Conservation (phyloP, 176 grass and related monocot species). For the Raddia distichophylla region DNA sequence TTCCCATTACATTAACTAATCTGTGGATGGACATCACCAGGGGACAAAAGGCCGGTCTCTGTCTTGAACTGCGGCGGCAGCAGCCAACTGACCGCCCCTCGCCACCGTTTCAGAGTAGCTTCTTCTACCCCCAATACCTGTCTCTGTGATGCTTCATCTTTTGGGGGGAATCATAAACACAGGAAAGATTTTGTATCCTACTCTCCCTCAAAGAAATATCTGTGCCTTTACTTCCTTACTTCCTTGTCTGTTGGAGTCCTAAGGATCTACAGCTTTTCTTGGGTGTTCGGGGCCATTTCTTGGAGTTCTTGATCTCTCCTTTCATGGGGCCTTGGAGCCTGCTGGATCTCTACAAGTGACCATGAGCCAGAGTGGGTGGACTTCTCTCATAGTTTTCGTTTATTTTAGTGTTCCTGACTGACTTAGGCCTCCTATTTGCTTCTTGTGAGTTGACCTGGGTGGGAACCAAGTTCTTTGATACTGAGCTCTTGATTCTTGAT, state of each 20-base stretch:
- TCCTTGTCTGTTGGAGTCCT: slow-evolving; percentile 1
- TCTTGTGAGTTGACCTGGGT: slow-evolving; percentile 41
- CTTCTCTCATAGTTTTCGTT: background rate
- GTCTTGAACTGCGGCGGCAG: slow-evolving; percentile 29
- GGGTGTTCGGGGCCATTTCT: slow-evolving; percentile 18
- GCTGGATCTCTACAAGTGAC: slow-evolving; percentile 58
- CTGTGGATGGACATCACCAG: background rate
- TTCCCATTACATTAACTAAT: background rate
- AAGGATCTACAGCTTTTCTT: slow-evolving; percentile 8
- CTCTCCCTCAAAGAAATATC: background rate
- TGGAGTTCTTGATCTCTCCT: slow-evolving; percentile 18
- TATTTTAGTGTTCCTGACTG: slow-evolving; percentile 30
- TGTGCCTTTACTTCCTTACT: background rate
- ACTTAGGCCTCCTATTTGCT: background rate
- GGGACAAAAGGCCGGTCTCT: slow-evolving; percentile 24
- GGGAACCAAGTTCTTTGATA: slow-evolving; percentile 27
- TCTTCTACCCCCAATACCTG: background rate
- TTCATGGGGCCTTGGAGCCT: slow-evolving; percentile 43
- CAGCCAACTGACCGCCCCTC: slow-evolving; percentile 5
- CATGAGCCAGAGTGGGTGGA: slow-evolving; percentile 56
- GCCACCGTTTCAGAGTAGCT: background rate
- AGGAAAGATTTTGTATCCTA: background rate
- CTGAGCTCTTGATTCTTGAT: slow-evolving; percentile 15
- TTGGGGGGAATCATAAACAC: background rate
- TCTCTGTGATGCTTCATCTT: background rate